These are phyloP conservation scores for Pythium rishiriense DNA, from an alignment of 352 stramenopile species.

Conservation along the genomic window DNA sequence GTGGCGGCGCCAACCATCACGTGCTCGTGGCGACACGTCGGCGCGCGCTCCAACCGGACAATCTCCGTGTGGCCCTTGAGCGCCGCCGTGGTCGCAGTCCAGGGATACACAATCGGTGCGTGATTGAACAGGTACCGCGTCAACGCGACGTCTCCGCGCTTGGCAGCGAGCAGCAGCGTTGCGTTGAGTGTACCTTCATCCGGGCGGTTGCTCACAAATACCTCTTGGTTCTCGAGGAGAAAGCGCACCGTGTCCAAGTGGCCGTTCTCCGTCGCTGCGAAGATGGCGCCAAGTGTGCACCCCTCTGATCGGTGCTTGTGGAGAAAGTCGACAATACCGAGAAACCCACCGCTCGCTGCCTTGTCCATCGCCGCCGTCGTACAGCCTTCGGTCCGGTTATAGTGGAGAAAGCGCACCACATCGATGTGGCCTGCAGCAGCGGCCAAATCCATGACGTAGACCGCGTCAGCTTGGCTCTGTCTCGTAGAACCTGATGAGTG, in stretches of 20 bases:
- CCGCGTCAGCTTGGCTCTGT: no score
- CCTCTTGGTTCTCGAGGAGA: no score
- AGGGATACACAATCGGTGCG: no score
- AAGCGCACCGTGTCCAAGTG: neutral
- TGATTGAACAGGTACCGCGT: no score
- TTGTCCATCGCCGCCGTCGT: neutral
- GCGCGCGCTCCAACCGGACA: neutral
- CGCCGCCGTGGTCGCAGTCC: no score
- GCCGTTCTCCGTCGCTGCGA: neutral
- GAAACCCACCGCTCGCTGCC: neutral
- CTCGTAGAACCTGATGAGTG: no score
- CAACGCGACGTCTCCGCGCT: no score
- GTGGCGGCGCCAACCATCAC: neutral
- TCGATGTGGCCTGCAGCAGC: neutral
- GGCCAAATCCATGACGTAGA: neutral
- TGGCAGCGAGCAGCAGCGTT: no score
- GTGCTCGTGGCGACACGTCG: neutral
- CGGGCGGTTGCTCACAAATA: no score
- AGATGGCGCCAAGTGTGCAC: neutral
- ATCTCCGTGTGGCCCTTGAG: neutral
- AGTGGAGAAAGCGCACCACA: neutral
- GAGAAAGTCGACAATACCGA: slow-evolving; percentile 2
- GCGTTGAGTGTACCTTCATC: no score
- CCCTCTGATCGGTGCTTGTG: slow-evolving; percentile 1
- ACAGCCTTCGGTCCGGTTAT: neutral